Evolutionary conservation across 306 rosid species (phyloP), one percentile per base, ranked within the genome.

Genomic region (Quercus dentata): DNA sequence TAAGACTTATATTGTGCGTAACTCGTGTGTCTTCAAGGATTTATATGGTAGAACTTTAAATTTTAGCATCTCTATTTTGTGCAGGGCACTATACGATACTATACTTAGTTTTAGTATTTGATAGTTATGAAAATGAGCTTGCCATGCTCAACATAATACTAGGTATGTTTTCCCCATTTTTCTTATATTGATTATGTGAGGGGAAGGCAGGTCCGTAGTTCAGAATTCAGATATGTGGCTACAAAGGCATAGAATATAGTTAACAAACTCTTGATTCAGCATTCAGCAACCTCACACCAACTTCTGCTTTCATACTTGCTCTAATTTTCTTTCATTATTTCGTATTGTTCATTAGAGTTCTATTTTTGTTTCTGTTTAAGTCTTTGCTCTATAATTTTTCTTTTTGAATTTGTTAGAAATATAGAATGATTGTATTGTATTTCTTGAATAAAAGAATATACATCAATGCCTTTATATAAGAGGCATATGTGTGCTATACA

Each of bases 61-160:
- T 65, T 76, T 71, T 25, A 31, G 51, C 71, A 70, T 51, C 61
- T 78, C 56, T 58, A 49, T 79, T 73, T 65, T n/a, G 55, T 82
- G 85, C 91, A 94, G 97, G 97, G 87, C 98, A 93, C 79, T 91
- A 78, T 35, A 96, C 99, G 46, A 95, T 98, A 69, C 85, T 95
- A 51, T 95, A 69, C 85, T 95, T 44, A 93, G 98, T 90, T 77
- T 87, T 93, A 69, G 78, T 95, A 35, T 91, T 95, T 68, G 97
- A 93, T 87, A 85, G 97, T 77, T 89, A 91, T 80, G 97, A 95
- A 84, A 95, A 91, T 30, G 98, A 93, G 89, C 99, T 95, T 64
- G 99, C 97, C 64, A 93, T 95, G 92, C 98, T 93, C 49, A 97
- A 93, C 82, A 77, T 93, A 79, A 95, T 91, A 77, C 98, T 91